Evolutionary conservation across 331 rosid species (phyloP).

Genomic region (Rhamnella rubrinervis): DNA sequence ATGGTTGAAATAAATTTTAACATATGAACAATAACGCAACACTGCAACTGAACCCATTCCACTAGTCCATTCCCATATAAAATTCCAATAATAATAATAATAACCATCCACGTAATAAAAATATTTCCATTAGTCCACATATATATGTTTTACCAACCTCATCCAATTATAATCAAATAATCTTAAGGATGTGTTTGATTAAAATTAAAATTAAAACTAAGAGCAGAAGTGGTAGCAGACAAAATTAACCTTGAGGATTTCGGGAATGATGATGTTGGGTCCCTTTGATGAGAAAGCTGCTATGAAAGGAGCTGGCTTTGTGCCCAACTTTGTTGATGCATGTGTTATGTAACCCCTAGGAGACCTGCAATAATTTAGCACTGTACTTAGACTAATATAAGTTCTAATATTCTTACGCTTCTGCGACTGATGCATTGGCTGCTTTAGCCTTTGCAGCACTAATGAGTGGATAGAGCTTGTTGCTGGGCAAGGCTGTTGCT

Average conservation of each 20-base stretch:
- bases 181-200: too few species aligned
- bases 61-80: too few species aligned
- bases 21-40: too few species aligned
- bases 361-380: constrained; percentile 29
- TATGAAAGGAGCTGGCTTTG: constrained; percentile 89
- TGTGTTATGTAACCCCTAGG: constrained; percentile 66
- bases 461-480: constrained; percentile 49
- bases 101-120: too few species aligned
- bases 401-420: constrained; percentile 57
- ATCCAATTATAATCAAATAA: too few species aligned
- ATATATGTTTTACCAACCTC: too few species aligned
- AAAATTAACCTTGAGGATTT: constrained; percentile 67
- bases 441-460: constrained; percentile 59
- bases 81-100: too few species aligned
- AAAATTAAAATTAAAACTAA: not conserved
- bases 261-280: constrained; percentile 66
- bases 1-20: too few species aligned
- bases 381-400: too few species aligned
- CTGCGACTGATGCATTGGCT: constrained; percentile 45
- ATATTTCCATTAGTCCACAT: too few species aligned
- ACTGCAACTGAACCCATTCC: too few species aligned
- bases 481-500: constrained; percentile 31
- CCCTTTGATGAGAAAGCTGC: constrained; percentile 97
- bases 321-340: constrained; percentile 51
- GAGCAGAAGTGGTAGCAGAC: not conserved